A percentile compares a stretch with the other conserved stretches of the same genome.
Evolutionary conservation across 164 flowering plant species (phyloP).

Genomic region (Vitis rotundifolia): DNA sequence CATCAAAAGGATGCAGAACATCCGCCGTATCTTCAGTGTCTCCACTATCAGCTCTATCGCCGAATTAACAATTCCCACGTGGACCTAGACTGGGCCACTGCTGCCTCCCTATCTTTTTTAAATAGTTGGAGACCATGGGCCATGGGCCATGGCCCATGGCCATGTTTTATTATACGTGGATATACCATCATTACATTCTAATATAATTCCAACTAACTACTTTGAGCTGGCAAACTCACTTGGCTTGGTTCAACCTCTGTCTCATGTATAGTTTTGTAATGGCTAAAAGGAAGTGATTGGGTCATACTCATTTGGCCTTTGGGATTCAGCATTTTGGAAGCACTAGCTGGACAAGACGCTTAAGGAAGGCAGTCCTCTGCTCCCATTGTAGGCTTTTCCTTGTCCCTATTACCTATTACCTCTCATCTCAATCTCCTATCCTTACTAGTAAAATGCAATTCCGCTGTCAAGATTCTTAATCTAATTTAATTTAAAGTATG

Average conservation of each 20-base stretch:
- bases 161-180: too few relatives aligned
- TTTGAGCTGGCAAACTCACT: constrained; percentile 15
- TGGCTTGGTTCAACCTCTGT: constrained; percentile 18
- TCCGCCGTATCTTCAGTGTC: constrained; percentile 36
- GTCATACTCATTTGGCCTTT: background rate
- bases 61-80: constrained; percentile 5
- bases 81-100: constrained; percentile 6
- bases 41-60: background rate
- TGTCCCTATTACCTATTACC: background rate
- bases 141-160: too few relatives aligned
- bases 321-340: background rate
- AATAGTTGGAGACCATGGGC: too few relatives aligned
- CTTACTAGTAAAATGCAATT: constrained; percentile 5
- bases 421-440: background rate
- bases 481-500: background rate
- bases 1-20: constrained; percentile 34
- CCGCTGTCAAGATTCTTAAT: background rate
- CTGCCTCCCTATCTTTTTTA: background rate
- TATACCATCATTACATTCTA: background rate
- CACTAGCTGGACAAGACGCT: constrained; percentile 8
- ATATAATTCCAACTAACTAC: background rate
- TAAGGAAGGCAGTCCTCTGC: background rate
- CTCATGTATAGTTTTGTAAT: constrained; percentile 9
- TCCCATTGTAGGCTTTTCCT: background rate
- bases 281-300: background rate